Conservation (phyloP, 2,329 filamentous ascomycete species). For the Fusarium sacchari region DNA sequence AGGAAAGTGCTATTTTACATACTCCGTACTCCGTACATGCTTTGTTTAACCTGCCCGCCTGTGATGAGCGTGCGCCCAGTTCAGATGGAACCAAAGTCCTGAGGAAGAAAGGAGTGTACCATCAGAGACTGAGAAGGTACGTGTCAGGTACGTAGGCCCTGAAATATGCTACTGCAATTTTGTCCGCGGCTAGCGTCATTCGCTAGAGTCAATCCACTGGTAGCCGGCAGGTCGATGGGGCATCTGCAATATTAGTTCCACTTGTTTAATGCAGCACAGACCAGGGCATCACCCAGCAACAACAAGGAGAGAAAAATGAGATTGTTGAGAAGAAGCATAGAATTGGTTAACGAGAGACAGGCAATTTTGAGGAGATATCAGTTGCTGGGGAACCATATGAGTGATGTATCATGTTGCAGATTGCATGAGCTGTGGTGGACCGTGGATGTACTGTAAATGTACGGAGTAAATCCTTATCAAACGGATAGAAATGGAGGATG, state of each 20-base stretch:
- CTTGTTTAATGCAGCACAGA: slow-evolving; percentile 47
- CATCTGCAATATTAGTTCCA: slow-evolving; percentile 47
- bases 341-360: slow-evolving; percentile 10
- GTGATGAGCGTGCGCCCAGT: not conserved
- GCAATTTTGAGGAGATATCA: not conserved
- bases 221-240: slow-evolving; percentile 36
- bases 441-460: not conserved
- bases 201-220: slow-evolving; percentile 34
- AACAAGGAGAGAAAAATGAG: slow-evolving; percentile 29
- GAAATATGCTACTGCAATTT: slow-evolving; percentile 34
- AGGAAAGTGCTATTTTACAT: slow-evolving; percentile 1
- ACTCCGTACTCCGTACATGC: too few species aligned
- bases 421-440: not conserved
- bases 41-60: not conserved
- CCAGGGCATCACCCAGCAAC: slow-evolving; percentile 45
- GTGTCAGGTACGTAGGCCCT: slow-evolving; percentile 34
- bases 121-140: slow-evolving; percentile 27
- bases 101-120: slow-evolving; percentile 8
- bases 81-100: not conserved
- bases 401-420: not conserved
- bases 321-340: slow-evolving; percentile 4
- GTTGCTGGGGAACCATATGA: slow-evolving; percentile 23
- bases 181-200: slow-evolving; percentile 38
- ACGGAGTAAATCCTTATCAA: not conserved
- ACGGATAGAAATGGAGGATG: not conserved